Evolutionary conservation across 768 basidiomycete genomes (phyloP), one percentile per base, ranked within the genome.

Genomic region (Porphyrellus cyaneotinctus): DNA sequence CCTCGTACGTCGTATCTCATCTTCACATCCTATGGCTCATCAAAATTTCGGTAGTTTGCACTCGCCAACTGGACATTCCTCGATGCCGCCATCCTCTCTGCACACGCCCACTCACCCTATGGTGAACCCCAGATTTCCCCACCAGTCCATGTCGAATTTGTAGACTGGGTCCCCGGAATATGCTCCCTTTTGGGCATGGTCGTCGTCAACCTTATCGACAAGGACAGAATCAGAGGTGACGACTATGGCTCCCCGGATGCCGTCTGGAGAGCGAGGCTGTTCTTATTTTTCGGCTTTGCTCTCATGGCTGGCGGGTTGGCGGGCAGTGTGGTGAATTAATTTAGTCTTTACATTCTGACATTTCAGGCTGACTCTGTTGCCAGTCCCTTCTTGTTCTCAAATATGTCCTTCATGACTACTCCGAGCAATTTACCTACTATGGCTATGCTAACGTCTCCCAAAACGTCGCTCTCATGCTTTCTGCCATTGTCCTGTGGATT

Each of bases 161-260:
- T 92, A 50, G 97, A 98, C 75, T 99, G 97, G 97, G 75, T 97
- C n/a, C 93, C 95, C 0, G 95, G 95, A 20, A 83, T 98, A 60
- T 93, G 87, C 71, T 92, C 91, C 8, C 80, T 97, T 28, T 72
- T 98, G 13, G 97, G 95, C 18, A 93, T 95, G 78, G 71, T 97
- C 57, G 78, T 97, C 70, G 84, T 95, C 72, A 94, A 93, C 70
- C 68, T 97, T 51, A 94, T 98, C 62, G 94, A 99, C 75, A 97
- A 98, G 75, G 88, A 92, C 60, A 79, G 90, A 30, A 78, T 98
- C 46, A 75, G 80, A 14, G 87, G 87, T 0, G 87, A 91, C 10
- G 90, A 87, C 52, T 90, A 86, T 63, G 88, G 89, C 4, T 89
- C 93, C 62, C 77, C 90, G 0, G 75, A 84, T 1, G 88, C 91